Conservation (phyloP, 108 stramenopile species). For the Nitzschia putrida region DNA sequence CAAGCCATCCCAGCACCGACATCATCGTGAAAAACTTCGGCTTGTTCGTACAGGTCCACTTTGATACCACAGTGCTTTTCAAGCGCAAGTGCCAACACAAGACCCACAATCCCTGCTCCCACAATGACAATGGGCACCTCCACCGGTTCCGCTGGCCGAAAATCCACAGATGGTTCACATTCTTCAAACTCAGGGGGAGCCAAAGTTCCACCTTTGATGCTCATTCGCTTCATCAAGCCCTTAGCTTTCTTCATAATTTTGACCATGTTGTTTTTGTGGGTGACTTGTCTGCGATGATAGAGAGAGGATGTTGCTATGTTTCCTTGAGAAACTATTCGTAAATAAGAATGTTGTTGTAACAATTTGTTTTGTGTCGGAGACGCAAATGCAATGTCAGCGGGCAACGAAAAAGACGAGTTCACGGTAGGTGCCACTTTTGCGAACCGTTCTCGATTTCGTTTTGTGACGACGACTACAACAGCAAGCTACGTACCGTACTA, state of each 20-base stretch:
- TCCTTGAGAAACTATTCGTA: too few relatives aligned
- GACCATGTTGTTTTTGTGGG: background rate
- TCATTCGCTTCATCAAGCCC: background rate
- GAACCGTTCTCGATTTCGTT: too few relatives aligned
- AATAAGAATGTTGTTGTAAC: too few relatives aligned
- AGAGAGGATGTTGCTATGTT: too few relatives aligned
- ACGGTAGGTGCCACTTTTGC: too few relatives aligned
- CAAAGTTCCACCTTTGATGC: background rate
- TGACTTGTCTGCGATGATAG: too few relatives aligned
- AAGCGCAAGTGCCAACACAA: constrained; percentile 33
- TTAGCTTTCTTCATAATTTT: background rate
- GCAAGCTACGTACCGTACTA: too few relatives aligned
- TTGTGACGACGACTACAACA: too few relatives aligned
- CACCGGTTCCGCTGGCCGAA: background rate
- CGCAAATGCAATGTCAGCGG: too few relatives aligned
- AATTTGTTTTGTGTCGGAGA: too few relatives aligned
- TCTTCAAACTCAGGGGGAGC: background rate
- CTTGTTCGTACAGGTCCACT: constrained; percentile 35
- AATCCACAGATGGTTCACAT: background rate
- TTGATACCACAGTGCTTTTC: constrained; percentile 20
- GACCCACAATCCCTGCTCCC: constrained; percentile 39
- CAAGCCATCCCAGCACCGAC: constrained; percentile 68
- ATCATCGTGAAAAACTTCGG: constrained; percentile 33
- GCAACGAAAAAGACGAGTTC: too few relatives aligned
- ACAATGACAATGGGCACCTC: constrained; percentile 19